Conservation (phyloP, 768 basidiomycete species). For the Boletus pseudo-olivaceus region DNA sequence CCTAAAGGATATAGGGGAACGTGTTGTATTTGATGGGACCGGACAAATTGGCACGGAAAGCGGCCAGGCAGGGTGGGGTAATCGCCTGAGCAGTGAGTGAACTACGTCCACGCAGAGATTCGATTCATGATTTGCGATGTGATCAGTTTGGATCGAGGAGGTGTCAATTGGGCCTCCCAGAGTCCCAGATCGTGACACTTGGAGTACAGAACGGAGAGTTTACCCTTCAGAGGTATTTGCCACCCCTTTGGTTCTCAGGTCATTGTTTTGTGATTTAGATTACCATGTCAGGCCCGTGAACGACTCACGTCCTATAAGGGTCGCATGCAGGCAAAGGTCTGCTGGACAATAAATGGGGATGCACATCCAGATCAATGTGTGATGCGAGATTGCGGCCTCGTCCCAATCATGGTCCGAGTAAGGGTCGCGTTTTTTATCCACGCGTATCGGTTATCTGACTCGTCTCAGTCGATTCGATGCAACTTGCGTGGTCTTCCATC, state of each 20-base stretch:
- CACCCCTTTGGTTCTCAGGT: not conserved
- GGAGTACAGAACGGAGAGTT: constrained; percentile 68
- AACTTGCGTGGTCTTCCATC: constrained; percentile 86
- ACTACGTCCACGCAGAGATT: constrained; percentile 3
- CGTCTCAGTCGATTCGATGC: constrained; percentile 77
- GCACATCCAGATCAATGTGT: constrained; percentile 65
- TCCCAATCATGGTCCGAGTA: constrained; percentile 97
- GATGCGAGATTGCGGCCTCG: constrained; percentile 80
- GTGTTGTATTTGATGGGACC: constrained; percentile 88
- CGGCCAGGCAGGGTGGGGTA: constrained; percentile 65
- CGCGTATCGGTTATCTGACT: not conserved
- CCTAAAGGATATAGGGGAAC: constrained; percentile 80
- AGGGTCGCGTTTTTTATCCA: constrained; percentile 30
- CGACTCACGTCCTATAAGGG: constrained; percentile 89
- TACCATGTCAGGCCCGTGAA: constrained; percentile 72
- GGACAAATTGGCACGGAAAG: constrained; percentile 51
- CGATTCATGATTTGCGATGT: constrained; percentile 5
- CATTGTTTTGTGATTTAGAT: constrained; percentile 8
- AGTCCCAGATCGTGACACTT: constrained; percentile 79
- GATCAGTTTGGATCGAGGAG: constrained; percentile 87
- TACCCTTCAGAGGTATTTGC: constrained; percentile 82
- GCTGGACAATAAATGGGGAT: constrained; percentile 71
- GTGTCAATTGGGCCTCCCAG: constrained; percentile 81
- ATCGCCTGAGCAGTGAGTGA: constrained; percentile 76
- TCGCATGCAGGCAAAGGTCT: constrained; percentile 80